These are phyloP conservation scores for Begonia loranthoides DNA, from an alignment of 306 rosid species.

Conservation along the genomic window DNA sequence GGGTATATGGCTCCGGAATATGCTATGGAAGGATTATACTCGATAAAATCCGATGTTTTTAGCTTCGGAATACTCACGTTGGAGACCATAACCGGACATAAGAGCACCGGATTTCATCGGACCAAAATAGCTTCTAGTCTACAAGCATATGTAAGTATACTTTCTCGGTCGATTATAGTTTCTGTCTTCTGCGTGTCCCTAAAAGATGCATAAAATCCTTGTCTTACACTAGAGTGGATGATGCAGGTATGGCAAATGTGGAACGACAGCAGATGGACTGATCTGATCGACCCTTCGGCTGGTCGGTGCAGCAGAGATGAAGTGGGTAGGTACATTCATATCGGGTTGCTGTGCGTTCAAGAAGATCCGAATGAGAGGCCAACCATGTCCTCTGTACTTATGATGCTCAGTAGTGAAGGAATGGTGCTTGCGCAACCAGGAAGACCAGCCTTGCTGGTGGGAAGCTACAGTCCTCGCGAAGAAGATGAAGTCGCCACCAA, in stretches of 20 bases:
- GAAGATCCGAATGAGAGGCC: slow-evolving; percentile 29
- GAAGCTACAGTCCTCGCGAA: not conserved
- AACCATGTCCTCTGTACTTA: slow-evolving; percentile 24
- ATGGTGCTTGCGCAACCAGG: not conserved
- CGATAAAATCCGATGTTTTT: not conserved
- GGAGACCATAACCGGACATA: not conserved
- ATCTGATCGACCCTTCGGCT: not conserved
- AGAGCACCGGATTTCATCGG: not conserved
- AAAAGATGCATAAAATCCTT: no score
- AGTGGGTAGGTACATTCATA: slow-evolving; percentile 19
- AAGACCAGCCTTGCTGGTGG: slow-evolving; percentile 8
- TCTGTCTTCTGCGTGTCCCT: no score
- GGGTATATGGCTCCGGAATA: slow-evolving; percentile 1
- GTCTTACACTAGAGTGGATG: not conserved
- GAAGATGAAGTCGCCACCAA: not conserved
- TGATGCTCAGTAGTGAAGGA: slow-evolving; percentile 18
- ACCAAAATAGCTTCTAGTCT: not conserved
- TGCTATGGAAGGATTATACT: not conserved
- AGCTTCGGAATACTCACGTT: slow-evolving; percentile 1
- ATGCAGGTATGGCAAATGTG: not conserved
- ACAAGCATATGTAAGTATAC: slow-evolving; percentile 3
- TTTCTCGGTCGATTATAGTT: no score
- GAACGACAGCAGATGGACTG: not conserved
- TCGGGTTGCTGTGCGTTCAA: no score
- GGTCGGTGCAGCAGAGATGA: not conserved